These are phyloP conservation scores for Monoraphidium neglectum DNA, from an alignment of 139 green algal genomes.

Conservation along the genomic window DNA sequence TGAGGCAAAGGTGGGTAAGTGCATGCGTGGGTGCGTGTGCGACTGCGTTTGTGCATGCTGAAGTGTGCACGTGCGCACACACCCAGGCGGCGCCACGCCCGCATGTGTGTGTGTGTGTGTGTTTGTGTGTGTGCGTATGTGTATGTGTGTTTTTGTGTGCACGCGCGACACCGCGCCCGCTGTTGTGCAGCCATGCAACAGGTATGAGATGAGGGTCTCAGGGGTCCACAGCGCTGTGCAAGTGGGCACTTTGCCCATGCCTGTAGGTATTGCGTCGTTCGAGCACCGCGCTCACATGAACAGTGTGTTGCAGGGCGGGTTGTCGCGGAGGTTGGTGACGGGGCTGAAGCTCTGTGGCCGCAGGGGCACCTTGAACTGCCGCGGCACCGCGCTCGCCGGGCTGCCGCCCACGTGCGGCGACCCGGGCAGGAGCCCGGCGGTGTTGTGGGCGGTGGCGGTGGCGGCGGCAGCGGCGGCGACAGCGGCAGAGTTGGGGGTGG, in stretches of 20 bases:
- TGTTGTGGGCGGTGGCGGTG: constrained; percentile 1
- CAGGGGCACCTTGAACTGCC: constrained; percentile 3
- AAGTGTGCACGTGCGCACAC: no score
- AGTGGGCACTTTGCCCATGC: no score
- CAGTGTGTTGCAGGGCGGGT: constrained; percentile 94
- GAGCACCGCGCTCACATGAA: constrained; percentile 90
- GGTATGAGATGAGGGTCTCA: no score
- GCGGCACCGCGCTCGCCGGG: constrained; percentile 1
- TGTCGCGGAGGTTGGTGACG: constrained; percentile 85
- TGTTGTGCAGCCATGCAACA: no score
- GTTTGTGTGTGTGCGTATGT: no score
- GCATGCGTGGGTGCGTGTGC: neutral
- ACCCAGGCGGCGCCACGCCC: no score
- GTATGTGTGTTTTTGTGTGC: no score
- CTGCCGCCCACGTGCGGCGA: constrained; percentile 3
- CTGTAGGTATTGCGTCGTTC: no score
- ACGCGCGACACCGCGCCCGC: no score
- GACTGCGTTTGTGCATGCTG: no score
- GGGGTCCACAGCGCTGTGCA: no score
- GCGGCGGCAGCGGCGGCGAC: constrained; percentile 23
- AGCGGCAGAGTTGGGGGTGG: neutral
- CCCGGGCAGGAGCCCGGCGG: neutral
- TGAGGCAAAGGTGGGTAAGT: neutral
- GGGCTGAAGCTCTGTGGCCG: constrained; percentile 40
- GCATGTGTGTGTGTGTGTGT: neutral